A percentile compares a stretch with the other conserved stretches of the same genome.
Conservation (phyloP, 805 yeast genomes). For the Lipomyces lipofer region DNA sequence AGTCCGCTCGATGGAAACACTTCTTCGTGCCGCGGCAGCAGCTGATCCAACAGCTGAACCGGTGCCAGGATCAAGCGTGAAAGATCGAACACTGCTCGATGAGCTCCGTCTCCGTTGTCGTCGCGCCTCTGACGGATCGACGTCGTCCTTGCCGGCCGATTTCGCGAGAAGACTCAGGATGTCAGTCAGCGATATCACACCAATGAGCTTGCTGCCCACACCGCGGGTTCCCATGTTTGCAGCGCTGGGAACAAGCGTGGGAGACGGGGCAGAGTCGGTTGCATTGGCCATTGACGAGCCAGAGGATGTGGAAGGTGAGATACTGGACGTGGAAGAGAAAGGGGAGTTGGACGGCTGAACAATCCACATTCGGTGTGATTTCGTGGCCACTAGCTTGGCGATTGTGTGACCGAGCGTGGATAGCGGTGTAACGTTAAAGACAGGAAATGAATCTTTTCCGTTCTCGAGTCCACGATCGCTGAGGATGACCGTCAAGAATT, state of each 20-base stretch:
- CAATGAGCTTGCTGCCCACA: conserved; percentile 74
- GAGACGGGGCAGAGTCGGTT: conserved; percentile 30
- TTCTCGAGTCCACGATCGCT: conserved; percentile 87
- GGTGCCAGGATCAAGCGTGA: conserved; percentile 19
- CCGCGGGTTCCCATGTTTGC: conserved; percentile 28
- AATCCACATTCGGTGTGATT: conserved; percentile 61
- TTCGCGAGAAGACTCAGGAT: conserved; percentile 78
- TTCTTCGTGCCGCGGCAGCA: conserved; percentile 19
- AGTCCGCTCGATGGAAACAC: conserved; percentile 28
- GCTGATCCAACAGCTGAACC: neutral
- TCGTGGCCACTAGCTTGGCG: conserved; percentile 94
- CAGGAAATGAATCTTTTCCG: conserved; percentile 94
- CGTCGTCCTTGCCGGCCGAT: conserved; percentile 59
- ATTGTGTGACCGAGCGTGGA: conserved; percentile 84
- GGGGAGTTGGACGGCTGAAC: conserved; percentile 39
- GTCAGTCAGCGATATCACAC: conserved; percentile 91
- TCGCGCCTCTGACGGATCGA: conserved; percentile 86
- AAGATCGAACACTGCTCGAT: conserved; percentile 35
- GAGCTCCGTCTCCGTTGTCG: conserved; percentile 76
- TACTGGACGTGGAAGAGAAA: conserved; percentile 5
- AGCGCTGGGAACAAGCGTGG: conserved; percentile 28
- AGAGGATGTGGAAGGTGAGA: conserved; percentile 9
- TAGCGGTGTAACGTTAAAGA: conserved; percentile 82
- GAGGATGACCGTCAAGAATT: conserved; percentile 81
- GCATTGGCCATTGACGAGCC: conserved; percentile 19